These are phyloP conservation scores for Penstemon newberryi DNA, from an alignment of 257 asterid species.

Conservation along the genomic window DNA sequence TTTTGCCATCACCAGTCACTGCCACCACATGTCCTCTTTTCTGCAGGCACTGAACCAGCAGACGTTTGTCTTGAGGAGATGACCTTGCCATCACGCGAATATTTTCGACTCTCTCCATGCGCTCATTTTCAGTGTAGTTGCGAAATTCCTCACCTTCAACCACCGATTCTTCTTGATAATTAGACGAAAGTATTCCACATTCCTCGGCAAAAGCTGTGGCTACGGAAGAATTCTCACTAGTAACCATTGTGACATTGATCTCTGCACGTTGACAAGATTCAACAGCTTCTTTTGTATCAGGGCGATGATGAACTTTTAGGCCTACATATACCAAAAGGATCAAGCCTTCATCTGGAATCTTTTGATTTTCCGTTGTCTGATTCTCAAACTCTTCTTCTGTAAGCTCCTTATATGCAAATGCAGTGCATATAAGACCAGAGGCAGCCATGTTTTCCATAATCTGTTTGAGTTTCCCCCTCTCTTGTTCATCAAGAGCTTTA, in stretches of 20 bases:
- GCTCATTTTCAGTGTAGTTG: slow-evolving; percentile 51
- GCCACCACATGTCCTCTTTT: slow-evolving; percentile 73
- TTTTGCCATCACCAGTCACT: slow-evolving; percentile 72
- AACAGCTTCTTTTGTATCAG: slow-evolving; percentile 64
- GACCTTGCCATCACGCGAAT: slow-evolving; percentile 72
- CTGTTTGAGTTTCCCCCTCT: slow-evolving; percentile 33
- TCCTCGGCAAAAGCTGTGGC: slow-evolving; percentile 75
- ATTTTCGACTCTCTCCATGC: slow-evolving; percentile 57
- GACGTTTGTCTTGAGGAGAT: slow-evolving; percentile 71
- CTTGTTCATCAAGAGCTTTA: slow-evolving; percentile 26
- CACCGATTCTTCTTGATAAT: slow-evolving; percentile 33
- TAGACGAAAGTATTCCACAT: slow-evolving; percentile 60
- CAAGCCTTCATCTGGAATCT: slow-evolving; percentile 38
- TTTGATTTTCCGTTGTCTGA: slow-evolving; percentile 12
- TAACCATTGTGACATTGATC: slow-evolving; percentile 68
- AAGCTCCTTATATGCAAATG: slow-evolving; percentile 58
- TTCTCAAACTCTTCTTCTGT: slow-evolving; percentile 9
- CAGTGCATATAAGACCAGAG: slow-evolving; percentile 66
- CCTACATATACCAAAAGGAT: slow-evolving; percentile 59
- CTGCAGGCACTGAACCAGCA: slow-evolving; percentile 69
- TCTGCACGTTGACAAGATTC: slow-evolving; percentile 63
- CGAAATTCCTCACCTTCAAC: slow-evolving; percentile 70
- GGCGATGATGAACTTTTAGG: slow-evolving; percentile 67
- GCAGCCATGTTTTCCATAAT: slow-evolving; percentile 73
- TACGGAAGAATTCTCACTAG: slow-evolving; percentile 73